Evolutionary conservation across 179 eudicot species (phyloP).

Genomic region (Camellia oleifera): DNA sequence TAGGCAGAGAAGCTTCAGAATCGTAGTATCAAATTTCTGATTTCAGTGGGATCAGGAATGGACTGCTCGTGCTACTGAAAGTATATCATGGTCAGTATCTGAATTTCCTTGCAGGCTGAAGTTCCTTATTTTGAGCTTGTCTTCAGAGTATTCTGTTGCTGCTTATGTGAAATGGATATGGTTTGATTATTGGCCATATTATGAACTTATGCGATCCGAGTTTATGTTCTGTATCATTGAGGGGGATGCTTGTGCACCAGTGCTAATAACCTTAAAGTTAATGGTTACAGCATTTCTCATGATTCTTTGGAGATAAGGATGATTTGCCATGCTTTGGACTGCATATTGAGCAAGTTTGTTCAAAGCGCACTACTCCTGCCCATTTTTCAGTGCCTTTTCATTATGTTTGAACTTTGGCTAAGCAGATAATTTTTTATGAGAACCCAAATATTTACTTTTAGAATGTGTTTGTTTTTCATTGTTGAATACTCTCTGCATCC

Average conservation of each 20-base stretch:
- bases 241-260: background rate
- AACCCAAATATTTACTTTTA: too few relatives aligned
- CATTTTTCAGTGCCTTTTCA: too few relatives aligned
- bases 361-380: too few relatives aligned
- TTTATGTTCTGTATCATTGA: background rate
- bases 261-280: too few relatives aligned
- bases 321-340: background rate
- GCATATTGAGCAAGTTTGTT: background rate
- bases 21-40: background rate
- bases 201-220: background rate
- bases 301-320: background rate
- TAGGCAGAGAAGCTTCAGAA: background rate
- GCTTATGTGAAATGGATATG: background rate
- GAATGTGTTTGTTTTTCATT: too few relatives aligned
- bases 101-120: background rate
- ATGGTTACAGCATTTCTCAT: background rate
- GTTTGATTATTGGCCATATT: background rate
- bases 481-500: too few relatives aligned
- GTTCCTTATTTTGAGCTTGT: background rate
- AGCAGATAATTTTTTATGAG: too few relatives aligned
- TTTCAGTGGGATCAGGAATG: background rate
- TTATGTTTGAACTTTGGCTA: too few relatives aligned
- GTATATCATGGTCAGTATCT: background rate
- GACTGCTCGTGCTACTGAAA: background rate
- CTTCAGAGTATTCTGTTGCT: background rate